Base-by-base conservation (phyloP, 228 moss, liverwort and hornwort genomes). In the Sphagnum magellanicum region DNA sequence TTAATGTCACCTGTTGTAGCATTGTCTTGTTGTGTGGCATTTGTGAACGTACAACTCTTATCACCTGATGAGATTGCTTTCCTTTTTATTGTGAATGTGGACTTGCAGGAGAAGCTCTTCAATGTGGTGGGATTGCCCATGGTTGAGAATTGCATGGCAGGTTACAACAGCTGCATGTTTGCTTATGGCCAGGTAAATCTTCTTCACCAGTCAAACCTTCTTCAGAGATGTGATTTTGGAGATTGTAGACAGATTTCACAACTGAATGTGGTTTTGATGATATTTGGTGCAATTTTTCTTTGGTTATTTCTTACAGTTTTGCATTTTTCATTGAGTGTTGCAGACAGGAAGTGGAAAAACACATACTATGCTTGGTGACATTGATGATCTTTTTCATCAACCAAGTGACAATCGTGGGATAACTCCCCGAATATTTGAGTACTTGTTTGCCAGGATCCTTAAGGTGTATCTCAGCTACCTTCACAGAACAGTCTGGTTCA, bases 301-400 rank as follows among this genome's bases (percentile, higher is more conserved):
- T 32, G 32, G 32, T 32, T 32, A 32, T 32, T 32, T 32, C 32
- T 32, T 32, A 32, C 32, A 32, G 32, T 32, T 32, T 32, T 32
- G 32, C 32, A 32, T 32, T 32, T 32, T 32, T 2, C 32, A 32
- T 32, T 32, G 32, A 32, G 32, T 32, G 32, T 32, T 32, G 32
- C 86, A 93, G 81, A 97, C 97, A 72, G 97, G 97, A 50, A 97
- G 97, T 71, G 97, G 97, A 48, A 97, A 97, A 78, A 97, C 97
- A 50, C 83, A 97, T 16, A 97, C 97, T 2, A 97, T 97, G 97
- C 90, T 97, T 4, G 97, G 97, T 78, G 97, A 97, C 65, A 90
- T 97, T 12, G 93, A 97, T 60, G 82, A 90, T 58, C 85, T 97
- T 55, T 91, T 83, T 49, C 72, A 75, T 51, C 79, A 77, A 67